Base-by-base conservation (phyloP, 805 yeast genomes). In the Candida peoriensis region DNA sequence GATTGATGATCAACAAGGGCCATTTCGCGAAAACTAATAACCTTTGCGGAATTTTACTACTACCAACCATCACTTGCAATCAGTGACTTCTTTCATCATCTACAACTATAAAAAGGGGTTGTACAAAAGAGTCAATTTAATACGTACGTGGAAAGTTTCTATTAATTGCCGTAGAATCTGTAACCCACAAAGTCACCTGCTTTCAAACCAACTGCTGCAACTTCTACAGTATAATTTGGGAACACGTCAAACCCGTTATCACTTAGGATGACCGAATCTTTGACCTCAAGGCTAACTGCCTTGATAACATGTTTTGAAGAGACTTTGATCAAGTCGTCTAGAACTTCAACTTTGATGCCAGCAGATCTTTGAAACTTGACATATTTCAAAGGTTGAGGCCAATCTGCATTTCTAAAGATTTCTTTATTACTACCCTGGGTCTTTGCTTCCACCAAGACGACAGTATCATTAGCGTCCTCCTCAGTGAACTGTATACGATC, bases 181-280 rank as follows among this genome's bases (percentile, higher is more conserved):
- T 24, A 5, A n/a, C 18, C 17, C n/a, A 32, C 23, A 17, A n/a
- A 9, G 16, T 31, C 34, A 18, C 27, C 25, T 9, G 24, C 16
- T 15, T 32, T 33, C 22, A 44, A 18, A 11, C 42, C 38, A 11
- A 27, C 25, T 2, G 37, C 42, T 1, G 10, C 14, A 13, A 55
- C 42, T 13, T 34, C 32, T 19, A 33, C 33, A 4, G 37, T 40
- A 10, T 55, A 55, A 8, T 64, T 62, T 1, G 76, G 75, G 43
- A 69, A 64, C 24, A 72, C 38, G 37, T 71, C 78, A 40, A 72
- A 55, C 8, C 75, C 74, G 42, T 72, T 72, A 41, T 72, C 76
- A 8, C 48, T 48, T 20, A 66, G 47, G 18, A 46, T 43, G 16
- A 59, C 30, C 22, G 30, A 36, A 12, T 38, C 37, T 3, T 42